Percentiles rank a stretch among this genome's conserved stretches.
phyloP scores from a whole-genome alignment of 768 basidiomycete genomes.

The Lactifluus piperatus region DNA sequence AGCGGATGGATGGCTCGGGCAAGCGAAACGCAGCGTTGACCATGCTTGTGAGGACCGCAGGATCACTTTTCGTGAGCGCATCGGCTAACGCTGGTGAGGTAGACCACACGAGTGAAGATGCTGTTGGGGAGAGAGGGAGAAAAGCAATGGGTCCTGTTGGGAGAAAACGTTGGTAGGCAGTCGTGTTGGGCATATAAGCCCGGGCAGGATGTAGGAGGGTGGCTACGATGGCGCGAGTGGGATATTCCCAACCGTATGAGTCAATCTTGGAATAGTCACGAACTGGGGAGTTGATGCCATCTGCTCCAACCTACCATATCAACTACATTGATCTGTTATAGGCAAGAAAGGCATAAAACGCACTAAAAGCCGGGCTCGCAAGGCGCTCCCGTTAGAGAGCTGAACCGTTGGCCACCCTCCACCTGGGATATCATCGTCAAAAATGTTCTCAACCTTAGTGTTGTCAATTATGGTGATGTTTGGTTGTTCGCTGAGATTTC shows the following conservation, averaged over 20 bases:
- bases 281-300: constrained; percentile 93
- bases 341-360: constrained; percentile 22
- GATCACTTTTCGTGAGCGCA: constrained; percentile 58
- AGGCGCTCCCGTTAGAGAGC: constrained; percentile 53
- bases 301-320: constrained; percentile 74
- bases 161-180: constrained; percentile 90
- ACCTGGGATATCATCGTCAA: constrained; percentile 36
- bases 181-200: constrained; percentile 53
- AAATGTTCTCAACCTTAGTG: constrained; percentile 66
- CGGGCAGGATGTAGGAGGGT: constrained; percentile 72
- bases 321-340: not conserved
- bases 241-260: constrained; percentile 88
- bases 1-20: constrained; percentile 62
- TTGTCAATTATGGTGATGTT: constrained; percentile 60
- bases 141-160: constrained; percentile 95
- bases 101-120: constrained; percentile 92
- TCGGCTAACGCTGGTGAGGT: constrained; percentile 68
- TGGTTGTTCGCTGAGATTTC: constrained; percentile 43
- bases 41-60: constrained; percentile 57
- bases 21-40: constrained; percentile 89
- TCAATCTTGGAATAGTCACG: constrained; percentile 76
- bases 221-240: constrained; percentile 83
- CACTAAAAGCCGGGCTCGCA: constrained; percentile 72
- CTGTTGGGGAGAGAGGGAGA: constrained; percentile 71
- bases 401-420: constrained; percentile 75